Percentiles rank a stretch among this genome's conserved stretches.
These are phyloP conservation scores for Balansia obtecta DNA, from an alignment of 2,329 filamentous ascomycete species.

Conservation along the genomic window DNA sequence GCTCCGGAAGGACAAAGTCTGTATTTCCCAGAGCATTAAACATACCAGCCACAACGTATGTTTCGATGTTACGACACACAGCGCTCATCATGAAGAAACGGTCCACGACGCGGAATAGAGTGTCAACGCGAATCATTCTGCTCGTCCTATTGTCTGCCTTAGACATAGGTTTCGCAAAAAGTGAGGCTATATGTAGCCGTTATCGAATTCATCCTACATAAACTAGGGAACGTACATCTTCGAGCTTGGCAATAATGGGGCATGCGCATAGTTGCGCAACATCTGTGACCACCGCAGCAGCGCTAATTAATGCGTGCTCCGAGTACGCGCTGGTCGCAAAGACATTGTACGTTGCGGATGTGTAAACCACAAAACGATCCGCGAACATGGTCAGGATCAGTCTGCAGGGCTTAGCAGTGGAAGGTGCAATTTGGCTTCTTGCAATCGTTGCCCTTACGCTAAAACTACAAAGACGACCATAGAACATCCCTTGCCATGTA, in stretches of 20 bases:
- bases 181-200: not conserved
- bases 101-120: slow-evolving; percentile 24
- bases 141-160: slow-evolving; percentile 37
- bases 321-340: slow-evolving; percentile 27
- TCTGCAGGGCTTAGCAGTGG: slow-evolving; percentile 3
- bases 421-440: not conserved
- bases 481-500: slow-evolving; percentile 15
- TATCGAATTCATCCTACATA: not conserved
- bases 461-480: slow-evolving; percentile 14
- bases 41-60: slow-evolving; percentile 41
- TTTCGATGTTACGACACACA: slow-evolving; percentile 36
- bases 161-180: not conserved
- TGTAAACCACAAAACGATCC: slow-evolving; percentile 18
- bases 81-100: slow-evolving; percentile 49
- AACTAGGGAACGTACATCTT: slow-evolving; percentile 25
- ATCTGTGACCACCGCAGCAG: slow-evolving; percentile 34
- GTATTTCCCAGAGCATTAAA: slow-evolving; percentile 46
- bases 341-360: slow-evolving; percentile 19
- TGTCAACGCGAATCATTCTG: slow-evolving; percentile 35
- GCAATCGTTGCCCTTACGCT: slow-evolving; percentile 5
- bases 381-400: slow-evolving; percentile 20
- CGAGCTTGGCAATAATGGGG: slow-evolving; percentile 46
- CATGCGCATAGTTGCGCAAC: slow-evolving; percentile 40
- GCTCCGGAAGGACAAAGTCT: slow-evolving; percentile 21
- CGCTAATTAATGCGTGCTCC: slow-evolving; percentile 35